A percentile compares a stretch with the other conserved stretches of the same genome.
Conservation (phyloP, 169 alveolate genomes). For the Eimeria maxima region DNA sequence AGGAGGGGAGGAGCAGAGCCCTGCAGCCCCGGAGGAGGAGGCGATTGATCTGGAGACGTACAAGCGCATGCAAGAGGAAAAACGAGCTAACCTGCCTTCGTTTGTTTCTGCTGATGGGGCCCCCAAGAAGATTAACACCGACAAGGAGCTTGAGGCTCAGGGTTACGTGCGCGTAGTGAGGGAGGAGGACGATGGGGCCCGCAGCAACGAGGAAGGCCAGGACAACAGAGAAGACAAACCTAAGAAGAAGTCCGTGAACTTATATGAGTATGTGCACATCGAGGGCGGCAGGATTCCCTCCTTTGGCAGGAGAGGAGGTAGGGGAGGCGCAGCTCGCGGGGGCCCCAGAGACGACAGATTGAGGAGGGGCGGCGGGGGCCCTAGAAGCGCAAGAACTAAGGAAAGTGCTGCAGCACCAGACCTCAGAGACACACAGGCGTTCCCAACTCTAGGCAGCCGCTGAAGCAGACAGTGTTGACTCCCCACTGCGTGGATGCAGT, state of each 20-base stretch:
- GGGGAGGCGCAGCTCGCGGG: not conserved
- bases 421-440: constrained; percentile 44
- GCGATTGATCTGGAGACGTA: constrained; percentile 30
- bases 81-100: constrained; percentile 28
- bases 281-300: not conserved
- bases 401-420: constrained; percentile 28
- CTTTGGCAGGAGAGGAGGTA: constrained; percentile 7
- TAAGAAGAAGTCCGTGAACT: constrained; percentile 40
- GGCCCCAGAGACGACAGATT: constrained; percentile 7
- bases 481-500: not conserved
- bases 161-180: constrained; percentile 25
- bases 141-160: constrained; percentile 42
- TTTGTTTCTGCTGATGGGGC: not conserved
- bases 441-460: constrained; percentile 57
- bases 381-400: not conserved
- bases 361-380: not conserved
- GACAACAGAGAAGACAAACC: constrained; percentile 30
- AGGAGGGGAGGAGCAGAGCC: constrained; percentile 15
- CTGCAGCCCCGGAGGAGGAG: constrained; percentile 9
- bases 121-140: constrained; percentile 11
- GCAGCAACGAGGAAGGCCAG: not conserved
- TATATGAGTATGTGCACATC: not conserved
- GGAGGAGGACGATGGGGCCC: not conserved
- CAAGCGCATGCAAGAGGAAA: constrained; percentile 38
- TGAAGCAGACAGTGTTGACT: not conserved